Evolutionary conservation across 2,329 filamentous ascomycete species (phyloP).

Genomic region (Penicillium capsulatum): DNA sequence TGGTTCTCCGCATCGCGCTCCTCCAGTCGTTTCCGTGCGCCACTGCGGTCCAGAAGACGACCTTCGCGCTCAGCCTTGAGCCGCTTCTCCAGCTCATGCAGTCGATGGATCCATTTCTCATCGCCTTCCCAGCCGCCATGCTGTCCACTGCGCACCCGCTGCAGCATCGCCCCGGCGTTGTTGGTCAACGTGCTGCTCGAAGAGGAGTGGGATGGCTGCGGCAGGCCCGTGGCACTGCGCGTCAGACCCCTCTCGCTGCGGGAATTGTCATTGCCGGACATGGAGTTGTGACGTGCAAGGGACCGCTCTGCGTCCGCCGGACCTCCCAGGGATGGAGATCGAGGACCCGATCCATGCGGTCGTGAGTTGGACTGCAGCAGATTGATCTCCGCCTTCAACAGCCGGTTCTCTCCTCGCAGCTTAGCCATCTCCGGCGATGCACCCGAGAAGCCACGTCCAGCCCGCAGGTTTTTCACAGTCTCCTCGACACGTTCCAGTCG

Average conservation of each 20-base stretch:
- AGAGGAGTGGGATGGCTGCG: conserved; percentile 34
- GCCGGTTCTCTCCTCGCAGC: conserved; percentile 57
- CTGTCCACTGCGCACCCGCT: conserved; percentile 21
- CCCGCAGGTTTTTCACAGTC: conserved; percentile 61
- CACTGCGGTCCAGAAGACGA: conserved; percentile 74
- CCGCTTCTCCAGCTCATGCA: conserved; percentile 82
- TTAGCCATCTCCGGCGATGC: conserved; percentile 54
- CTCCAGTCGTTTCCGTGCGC: conserved; percentile 73
- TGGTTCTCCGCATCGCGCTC: conserved; percentile 71
- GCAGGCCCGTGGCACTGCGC: conserved; percentile 32
- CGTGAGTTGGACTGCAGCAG: conserved; percentile 65
- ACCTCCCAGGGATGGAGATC: conserved; percentile 23
- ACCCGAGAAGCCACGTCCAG: conserved; percentile 28
- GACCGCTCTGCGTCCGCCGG: conserved; percentile 35
- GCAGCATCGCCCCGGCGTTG: conserved; percentile 24
- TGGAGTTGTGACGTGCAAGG: conserved; percentile 54
- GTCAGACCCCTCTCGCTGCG: conserved; percentile 29
- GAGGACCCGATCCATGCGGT: conserved; percentile 41
- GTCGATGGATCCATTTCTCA: conserved; percentile 71
- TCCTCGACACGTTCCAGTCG: conserved; percentile 84
- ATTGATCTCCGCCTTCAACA: conserved; percentile 59
- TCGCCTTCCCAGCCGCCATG: conserved; percentile 43
- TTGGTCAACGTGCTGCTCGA: conserved; percentile 32
- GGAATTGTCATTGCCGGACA: conserved; percentile 41
- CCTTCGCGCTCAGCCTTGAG: conserved; percentile 88